Evolutionary conservation across 202 grass and related monocot species (phyloP).

Genomic region (Zoysia matrella): DNA sequence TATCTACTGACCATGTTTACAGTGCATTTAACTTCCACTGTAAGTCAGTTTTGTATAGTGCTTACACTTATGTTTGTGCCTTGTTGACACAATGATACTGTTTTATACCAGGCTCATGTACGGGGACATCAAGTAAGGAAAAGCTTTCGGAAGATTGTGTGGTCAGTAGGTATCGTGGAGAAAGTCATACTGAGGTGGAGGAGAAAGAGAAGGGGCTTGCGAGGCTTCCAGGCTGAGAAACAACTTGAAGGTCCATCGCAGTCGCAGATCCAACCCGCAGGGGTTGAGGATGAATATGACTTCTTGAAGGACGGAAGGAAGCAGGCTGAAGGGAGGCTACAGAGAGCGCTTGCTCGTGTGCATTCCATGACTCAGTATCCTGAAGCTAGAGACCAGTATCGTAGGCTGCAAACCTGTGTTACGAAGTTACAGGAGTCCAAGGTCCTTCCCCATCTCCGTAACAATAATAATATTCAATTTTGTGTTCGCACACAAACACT

Average conservation of each 20-base stretch:
- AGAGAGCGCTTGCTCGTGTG: constrained; percentile 86
- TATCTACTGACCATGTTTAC: not conserved
- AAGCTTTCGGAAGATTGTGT: constrained; percentile 74
- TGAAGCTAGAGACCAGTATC: constrained; percentile 96
- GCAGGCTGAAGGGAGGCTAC: constrained; percentile 80
- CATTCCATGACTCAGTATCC: constrained; percentile 98
- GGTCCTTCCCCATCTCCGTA: constrained; percentile 36
- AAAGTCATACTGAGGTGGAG: constrained; percentile 95
- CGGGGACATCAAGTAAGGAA: constrained; percentile 93
- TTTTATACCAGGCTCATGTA: constrained; percentile 82
- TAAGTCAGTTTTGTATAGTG: not conserved
- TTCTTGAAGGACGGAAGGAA: constrained; percentile 91
- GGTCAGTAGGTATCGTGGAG: constrained; percentile 88
- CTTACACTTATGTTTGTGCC: not conserved
- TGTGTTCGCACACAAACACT: not conserved
- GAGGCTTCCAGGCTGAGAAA: constrained; percentile 70
- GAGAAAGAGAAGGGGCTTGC: constrained; percentile 75
- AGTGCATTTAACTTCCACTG: not conserved
- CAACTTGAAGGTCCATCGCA: constrained; percentile 62
- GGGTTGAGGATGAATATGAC: constrained; percentile 76
- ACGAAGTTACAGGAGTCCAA: constrained; percentile 58
- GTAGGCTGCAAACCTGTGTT: constrained; percentile 65
- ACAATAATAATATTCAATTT: not conserved
- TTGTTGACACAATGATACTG: constrained; percentile 2
- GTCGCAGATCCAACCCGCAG: constrained; percentile 45